Evolutionary conservation across 2,329 filamentous ascomycete genomes (phyloP).

Genomic region (Hypomyces rosellus): DNA sequence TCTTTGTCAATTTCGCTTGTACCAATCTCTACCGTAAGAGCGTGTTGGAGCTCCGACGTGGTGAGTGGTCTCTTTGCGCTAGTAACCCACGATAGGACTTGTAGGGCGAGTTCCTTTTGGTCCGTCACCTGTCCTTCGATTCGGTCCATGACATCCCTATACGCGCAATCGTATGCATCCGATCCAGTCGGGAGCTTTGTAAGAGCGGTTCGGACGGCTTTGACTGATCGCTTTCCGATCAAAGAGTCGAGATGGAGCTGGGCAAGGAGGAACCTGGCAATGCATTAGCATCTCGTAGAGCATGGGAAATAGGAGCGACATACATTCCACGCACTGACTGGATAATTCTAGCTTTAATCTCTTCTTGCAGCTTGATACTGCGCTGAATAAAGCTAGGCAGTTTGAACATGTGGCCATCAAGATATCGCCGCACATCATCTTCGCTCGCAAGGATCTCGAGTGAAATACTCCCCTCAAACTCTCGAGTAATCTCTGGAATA

Average conservation of each 20-base stretch:
- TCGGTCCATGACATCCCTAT: conserved; percentile 34
- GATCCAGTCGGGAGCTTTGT: background rate
- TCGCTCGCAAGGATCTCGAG: conserved; percentile 14
- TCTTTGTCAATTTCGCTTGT: conserved; percentile 24
- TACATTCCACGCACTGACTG: conserved; percentile 16
- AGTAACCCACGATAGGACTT: conserved; percentile 33
- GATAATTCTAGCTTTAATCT: conserved; percentile 8
- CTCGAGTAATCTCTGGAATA: conserved; percentile 9
- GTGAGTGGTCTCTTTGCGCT: conserved; percentile 28
- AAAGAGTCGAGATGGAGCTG: conserved; percentile 10
- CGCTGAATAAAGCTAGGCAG: background rate
- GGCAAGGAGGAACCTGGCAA: conserved; percentile 13
- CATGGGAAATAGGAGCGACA: background rate
- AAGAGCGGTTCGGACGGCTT: conserved; percentile 24
- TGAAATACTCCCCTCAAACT: background rate
- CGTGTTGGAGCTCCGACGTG: conserved; percentile 32
- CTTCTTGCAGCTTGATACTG: background rate
- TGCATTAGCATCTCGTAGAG: background rate
- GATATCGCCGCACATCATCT: conserved; percentile 13
- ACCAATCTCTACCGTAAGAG: conserved; percentile 29
- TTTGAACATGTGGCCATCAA: conserved; percentile 2
- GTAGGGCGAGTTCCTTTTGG: conserved; percentile 27
- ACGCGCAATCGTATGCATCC: conserved; percentile 27
- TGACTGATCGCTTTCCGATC: conserved; percentile 15
- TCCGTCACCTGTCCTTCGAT: conserved; percentile 31